These are phyloP conservation scores for Mortierella sp. DNA, from an alignment of 371 early-diverging fungal species.

Conservation along the genomic window DNA sequence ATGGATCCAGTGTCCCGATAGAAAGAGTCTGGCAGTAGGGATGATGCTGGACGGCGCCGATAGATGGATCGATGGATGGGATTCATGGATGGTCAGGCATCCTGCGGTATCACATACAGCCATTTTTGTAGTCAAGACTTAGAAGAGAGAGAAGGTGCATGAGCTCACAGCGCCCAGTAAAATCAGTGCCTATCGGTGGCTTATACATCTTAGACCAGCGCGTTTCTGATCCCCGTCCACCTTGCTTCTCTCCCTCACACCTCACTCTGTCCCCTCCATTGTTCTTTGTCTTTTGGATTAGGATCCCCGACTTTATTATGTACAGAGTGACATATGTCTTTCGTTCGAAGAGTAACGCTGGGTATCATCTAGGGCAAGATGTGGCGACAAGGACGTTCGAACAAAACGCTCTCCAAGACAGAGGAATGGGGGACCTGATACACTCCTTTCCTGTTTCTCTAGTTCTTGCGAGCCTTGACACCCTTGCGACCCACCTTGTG, in stretches of 20 bases:
- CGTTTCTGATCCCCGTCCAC: too few species aligned
- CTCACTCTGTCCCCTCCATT: too few species aligned
- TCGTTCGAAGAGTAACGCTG: too few species aligned
- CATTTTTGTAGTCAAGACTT: slow-evolving; percentile 41
- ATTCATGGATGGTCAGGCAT: not conserved
- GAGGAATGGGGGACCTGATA: too few species aligned
- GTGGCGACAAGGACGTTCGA: too few species aligned
- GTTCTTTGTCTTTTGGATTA: too few species aligned
- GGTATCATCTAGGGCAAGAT: too few species aligned
- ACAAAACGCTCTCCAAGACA: too few species aligned
- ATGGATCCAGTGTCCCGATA: not conserved
- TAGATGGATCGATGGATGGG: slow-evolving; percentile 36
- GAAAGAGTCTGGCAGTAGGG: not conserved
- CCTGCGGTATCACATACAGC: slow-evolving; percentile 31
- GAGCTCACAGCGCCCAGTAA: slow-evolving; percentile 1
- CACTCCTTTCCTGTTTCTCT: slow-evolving; percentile 4
- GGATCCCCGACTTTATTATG: too few species aligned
- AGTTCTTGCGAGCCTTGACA: slow-evolving; percentile 10
- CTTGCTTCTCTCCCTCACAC: too few species aligned
- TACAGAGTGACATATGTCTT: too few species aligned
- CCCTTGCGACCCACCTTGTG: slow-evolving; percentile 1
- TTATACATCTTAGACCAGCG: not conserved
- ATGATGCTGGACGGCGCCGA: not conserved
- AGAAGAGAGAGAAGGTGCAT: slow-evolving; percentile 25
- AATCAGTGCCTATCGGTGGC: slow-evolving; percentile 1